Conservation (phyloP, 768 basidiomycete genomes). For the Panellus pusillus region DNA sequence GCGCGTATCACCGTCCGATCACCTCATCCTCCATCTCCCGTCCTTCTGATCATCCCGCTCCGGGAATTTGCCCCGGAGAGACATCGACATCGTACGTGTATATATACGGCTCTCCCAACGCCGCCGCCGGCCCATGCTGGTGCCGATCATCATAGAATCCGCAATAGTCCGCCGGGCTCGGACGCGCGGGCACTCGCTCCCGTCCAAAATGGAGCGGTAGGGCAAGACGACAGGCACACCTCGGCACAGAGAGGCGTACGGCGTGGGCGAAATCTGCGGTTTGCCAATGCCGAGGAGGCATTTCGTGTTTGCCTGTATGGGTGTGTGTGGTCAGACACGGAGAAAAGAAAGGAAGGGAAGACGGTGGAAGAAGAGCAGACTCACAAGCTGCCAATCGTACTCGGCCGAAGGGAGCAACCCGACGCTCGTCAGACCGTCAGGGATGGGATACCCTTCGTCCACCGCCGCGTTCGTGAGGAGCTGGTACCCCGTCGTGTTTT, state of each 20-base stretch:
- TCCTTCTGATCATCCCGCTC: background rate
- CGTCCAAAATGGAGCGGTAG: background rate
- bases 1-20: slow-evolving; percentile 4
- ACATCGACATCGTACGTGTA: slow-evolving; percentile 11
- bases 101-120: slow-evolving; percentile 12
- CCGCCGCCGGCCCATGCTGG: slow-evolving; percentile 17
- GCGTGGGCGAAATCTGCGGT: slow-evolving; percentile 16
- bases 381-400: slow-evolving; percentile 13
- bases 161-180: slow-evolving; percentile 2
- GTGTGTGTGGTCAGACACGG: no score
- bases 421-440: slow-evolving; percentile 1
- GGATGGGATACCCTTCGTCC: slow-evolving; percentile 15
- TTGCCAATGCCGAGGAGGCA: slow-evolving; percentile 14
- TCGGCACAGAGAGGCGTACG: slow-evolving; percentile 12
- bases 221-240: slow-evolving; percentile 16
- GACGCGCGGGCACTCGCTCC: slow-evolving; percentile 9
- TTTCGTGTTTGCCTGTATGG: slow-evolving; percentile 10
- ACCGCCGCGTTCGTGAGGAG: slow-evolving; percentile 3
- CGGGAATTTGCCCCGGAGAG: background rate
- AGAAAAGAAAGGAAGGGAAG: background rate
- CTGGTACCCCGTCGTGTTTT: slow-evolving; percentile 2
- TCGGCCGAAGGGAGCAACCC: background rate
- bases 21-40: background rate
- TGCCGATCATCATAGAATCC: slow-evolving; percentile 8
- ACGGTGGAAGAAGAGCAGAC: background rate